Percentiles rank a stretch among this genome's conserved stretches.
phyloP scores from a whole-genome alignment of 192 early-diverging fungal genomes.

The Podila minutissima region DNA sequence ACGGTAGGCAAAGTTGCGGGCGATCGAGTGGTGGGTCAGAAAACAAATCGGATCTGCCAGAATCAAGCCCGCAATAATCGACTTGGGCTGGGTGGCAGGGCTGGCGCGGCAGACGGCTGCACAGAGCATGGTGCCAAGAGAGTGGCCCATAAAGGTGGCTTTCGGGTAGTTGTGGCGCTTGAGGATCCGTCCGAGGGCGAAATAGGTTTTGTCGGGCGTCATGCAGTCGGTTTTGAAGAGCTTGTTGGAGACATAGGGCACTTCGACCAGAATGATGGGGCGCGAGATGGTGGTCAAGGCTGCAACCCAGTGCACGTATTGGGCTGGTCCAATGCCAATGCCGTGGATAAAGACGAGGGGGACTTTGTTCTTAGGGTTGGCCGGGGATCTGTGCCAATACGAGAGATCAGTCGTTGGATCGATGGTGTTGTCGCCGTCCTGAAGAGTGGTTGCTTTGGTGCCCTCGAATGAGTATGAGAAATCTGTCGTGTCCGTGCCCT shows the following conservation, averaged over 20 bases:
- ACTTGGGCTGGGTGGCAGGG: slow-evolving; percentile 20
- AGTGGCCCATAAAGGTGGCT: slow-evolving; percentile 72
- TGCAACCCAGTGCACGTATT: slow-evolving; percentile 61
- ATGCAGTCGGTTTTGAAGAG: slow-evolving; percentile 61
- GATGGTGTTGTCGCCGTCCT: not conserved
- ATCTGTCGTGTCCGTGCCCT: not conserved
- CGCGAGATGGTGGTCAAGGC: slow-evolving; percentile 50
- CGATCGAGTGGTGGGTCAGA: slow-evolving; percentile 66
- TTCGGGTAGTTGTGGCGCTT: slow-evolving; percentile 53
- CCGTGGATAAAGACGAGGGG: slow-evolving; percentile 76
- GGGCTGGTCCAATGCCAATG: slow-evolving; percentile 65
- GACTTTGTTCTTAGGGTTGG: slow-evolving; percentile 24
- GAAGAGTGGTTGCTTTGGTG: slow-evolving; percentile 1
- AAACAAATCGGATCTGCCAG: slow-evolving; percentile 77
- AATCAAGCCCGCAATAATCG: slow-evolving; percentile 59
- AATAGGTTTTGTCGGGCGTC: slow-evolving; percentile 58
- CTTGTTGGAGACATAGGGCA: slow-evolving; percentile 73
- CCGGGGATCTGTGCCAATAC: slow-evolving; percentile 56
- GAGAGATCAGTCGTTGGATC: slow-evolving; percentile 19
- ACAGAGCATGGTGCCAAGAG: slow-evolving; percentile 66
- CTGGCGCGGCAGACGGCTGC: slow-evolving; percentile 65
- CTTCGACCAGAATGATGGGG: slow-evolving; percentile 58
- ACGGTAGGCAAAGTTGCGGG: slow-evolving; percentile 66
- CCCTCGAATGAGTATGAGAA: not conserved
- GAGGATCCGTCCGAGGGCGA: slow-evolving; percentile 66